Conservation (phyloP, 768 basidiomycete species). For the Termitomyces sp. region DNA sequence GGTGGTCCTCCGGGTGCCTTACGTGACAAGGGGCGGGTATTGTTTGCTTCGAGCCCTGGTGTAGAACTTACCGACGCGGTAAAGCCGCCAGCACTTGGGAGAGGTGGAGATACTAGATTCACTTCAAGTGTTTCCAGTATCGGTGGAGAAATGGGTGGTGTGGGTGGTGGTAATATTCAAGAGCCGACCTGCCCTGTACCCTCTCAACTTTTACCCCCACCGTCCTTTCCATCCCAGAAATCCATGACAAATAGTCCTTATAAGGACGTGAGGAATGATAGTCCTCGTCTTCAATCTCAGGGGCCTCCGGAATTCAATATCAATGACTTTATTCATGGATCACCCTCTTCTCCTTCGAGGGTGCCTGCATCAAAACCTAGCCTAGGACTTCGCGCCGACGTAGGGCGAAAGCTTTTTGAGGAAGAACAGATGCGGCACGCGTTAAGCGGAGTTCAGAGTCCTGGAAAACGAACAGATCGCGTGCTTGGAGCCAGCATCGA, state of each 20-base stretch:
- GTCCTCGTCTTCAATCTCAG: slow-evolving; percentile 30
- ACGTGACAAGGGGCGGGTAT: slow-evolving; percentile 61
- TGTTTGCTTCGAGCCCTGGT: slow-evolving; percentile 46
- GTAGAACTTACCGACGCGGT: slow-evolving; percentile 10
- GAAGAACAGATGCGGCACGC: slow-evolving; percentile 56
- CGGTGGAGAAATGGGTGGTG: slow-evolving; percentile 22
- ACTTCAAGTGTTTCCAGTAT: slow-evolving; percentile 35
- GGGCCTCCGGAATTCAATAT: slow-evolving; percentile 51
- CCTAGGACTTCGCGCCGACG: slow-evolving; percentile 52
- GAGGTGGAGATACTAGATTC: slow-evolving; percentile 35
- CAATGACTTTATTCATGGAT: slow-evolving; percentile 69
- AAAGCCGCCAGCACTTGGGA: slow-evolving; percentile 11
- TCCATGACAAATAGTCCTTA: slow-evolving; percentile 17
- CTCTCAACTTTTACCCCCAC: slow-evolving; percentile 27
- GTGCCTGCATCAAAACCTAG: slow-evolving; percentile 33
- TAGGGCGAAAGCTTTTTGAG: slow-evolving; percentile 66
- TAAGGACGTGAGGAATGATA: slow-evolving; percentile 18
- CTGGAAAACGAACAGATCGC: slow-evolving; percentile 24
- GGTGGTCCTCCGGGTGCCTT: slow-evolving; percentile 40
- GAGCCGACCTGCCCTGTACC: slow-evolving; percentile 6
- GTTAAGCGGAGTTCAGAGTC: slow-evolving; percentile 20
- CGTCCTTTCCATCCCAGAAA: slow-evolving; percentile 24
- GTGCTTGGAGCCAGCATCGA: slow-evolving; percentile 40
- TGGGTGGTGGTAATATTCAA: slow-evolving; percentile 12
- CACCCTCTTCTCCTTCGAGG: slow-evolving; percentile 57